Base-by-base conservation (phyloP, 176 grass and related monocot genomes). In the Ensete glaucum region DNA sequence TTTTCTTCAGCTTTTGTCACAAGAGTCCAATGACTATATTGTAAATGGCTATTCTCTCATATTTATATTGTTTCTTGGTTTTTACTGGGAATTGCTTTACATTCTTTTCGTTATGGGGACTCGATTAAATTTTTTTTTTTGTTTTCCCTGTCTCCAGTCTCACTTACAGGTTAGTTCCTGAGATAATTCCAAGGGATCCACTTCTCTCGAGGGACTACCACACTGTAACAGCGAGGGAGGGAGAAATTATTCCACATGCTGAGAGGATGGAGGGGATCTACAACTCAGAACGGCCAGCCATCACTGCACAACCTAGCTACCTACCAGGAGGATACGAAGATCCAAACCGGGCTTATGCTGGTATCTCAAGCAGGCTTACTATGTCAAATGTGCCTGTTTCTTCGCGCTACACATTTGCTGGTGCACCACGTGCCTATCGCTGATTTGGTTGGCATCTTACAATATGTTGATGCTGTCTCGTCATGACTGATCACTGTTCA, bases 81-180 rank as follows among this genome's bases (percentile, higher is more conserved):
- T 3, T 43, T 43, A 43, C 34, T 6, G 34, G 24, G 69, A 13
- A 65, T 34, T 57, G 77, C 52, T 19, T 81, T 56, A 23, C 59
- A 67, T 78, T 59, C 49, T 48, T 24, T 22, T 29, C 54, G 49
- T 14, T 55, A 43, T 29, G 65, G 64, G 52, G 66, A 25, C 26
- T 56, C 72, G 16, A 19, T 1, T 64, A 54, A 80, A 54, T 27
- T 73, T 26, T 13, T 85, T 81, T 55, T 43, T 5, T 6, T n/a
- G n/a, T n/a, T n/a, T 34, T 43, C 0, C 5, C 34, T 4, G 54
- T 60, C 70, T 70, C 79, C 85, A 87, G 90, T 52, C 50, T 80
- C 73, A 22, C 73, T 73, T 85, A 79, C 51, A 92, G 86, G 73
- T 19, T 82, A 75, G 78, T 69, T 15, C 70, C 57, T 67, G 84